Percentiles rank a stretch among this genome's conserved stretches.
Evolutionary conservation across 108 stramenopile species (phyloP).

Genomic region (Aurantiochytrium sp.): DNA sequence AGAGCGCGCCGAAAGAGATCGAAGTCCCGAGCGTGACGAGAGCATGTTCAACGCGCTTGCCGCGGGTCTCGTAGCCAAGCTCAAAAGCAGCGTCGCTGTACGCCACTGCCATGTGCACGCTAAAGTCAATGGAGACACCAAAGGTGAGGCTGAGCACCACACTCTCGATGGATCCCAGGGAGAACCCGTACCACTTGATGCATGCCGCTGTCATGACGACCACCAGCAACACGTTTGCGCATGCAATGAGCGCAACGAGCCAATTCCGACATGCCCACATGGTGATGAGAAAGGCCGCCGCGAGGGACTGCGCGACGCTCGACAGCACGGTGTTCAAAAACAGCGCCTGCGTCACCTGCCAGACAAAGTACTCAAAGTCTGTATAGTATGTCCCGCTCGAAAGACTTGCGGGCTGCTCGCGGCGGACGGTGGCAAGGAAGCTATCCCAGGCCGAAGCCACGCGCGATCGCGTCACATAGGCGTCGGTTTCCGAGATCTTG

Average conservation of each 20-base stretch:
- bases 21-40: not conserved
- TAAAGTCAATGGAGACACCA: constrained; percentile 41
- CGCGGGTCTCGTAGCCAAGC: not conserved
- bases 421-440: too few relatives aligned
- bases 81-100: not conserved
- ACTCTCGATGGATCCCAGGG: not conserved
- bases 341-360: not conserved
- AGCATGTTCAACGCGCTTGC: not conserved
- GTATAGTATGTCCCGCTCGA: too few relatives aligned
- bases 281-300: too few relatives aligned
- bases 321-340: too few relatives aligned
- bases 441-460: too few relatives aligned
- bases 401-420: too few relatives aligned
- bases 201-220: not conserved
- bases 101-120: constrained; percentile 33
- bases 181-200: not conserved
- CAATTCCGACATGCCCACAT: not conserved
- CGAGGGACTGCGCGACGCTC: too few relatives aligned
- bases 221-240: not conserved
- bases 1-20: not conserved
- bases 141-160: not conserved
- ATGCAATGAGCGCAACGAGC: not conserved
- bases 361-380: not conserved
- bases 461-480: too few relatives aligned
- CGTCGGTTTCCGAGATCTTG: too few relatives aligned